These are phyloP conservation scores for Neurospora sp. DNA, from an alignment of 495 filamentous ascomycete species.

Conservation along the genomic window DNA sequence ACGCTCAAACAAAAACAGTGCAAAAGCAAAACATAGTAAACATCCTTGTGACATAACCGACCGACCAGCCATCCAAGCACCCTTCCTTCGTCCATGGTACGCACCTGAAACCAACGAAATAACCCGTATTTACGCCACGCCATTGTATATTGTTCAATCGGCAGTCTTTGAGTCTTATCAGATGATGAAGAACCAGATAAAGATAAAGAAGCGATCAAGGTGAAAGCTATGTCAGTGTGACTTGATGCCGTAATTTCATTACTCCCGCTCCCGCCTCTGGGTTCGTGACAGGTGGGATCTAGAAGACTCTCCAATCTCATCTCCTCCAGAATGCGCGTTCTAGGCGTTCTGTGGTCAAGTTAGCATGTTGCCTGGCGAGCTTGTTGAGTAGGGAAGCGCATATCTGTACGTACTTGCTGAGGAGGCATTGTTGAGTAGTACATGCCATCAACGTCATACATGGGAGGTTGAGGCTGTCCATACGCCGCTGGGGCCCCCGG, in stretches of 20 bases:
- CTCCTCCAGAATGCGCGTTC: conserved; percentile 1
- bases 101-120: neutral
- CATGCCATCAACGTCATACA: conserved; percentile 78
- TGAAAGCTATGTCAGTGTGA: neutral
- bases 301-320: neutral
- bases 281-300: neutral
- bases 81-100: neutral
- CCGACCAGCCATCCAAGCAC: neutral
- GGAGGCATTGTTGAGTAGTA: conserved; percentile 78
- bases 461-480: conserved; percentile 57
- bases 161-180: neutral
- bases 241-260: neutral
- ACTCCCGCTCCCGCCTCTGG: neutral
- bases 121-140: neutral
- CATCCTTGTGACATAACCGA: neutral
- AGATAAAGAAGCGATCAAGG: neutral
- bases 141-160: neutral
- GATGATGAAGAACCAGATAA: neutral
- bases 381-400: neutral
- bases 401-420: conserved; percentile 58
- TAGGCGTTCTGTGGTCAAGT: conserved; percentile 19
- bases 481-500: conserved; percentile 58
- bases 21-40: neutral
- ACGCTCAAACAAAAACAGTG: neutral
- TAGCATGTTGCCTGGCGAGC: neutral